These are phyloP conservation scores for Diplodia mutila DNA, from an alignment of 2,329 filamentous ascomycete species.

Conservation along the genomic window DNA sequence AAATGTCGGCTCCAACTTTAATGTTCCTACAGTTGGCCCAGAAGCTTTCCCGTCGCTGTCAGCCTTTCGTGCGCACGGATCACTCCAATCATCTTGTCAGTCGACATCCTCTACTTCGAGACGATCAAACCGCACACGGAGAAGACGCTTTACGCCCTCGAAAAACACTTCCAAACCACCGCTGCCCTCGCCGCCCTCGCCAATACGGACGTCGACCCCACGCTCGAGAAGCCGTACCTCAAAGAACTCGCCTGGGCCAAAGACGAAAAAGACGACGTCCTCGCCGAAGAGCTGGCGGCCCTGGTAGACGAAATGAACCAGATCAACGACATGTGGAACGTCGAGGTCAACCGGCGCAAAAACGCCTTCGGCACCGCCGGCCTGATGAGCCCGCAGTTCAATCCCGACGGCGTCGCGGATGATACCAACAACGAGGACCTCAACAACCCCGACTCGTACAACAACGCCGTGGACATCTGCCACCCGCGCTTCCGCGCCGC, in stretches of 20 bases:
- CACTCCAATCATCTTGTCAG: no score
- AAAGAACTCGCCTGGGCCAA: background rate
- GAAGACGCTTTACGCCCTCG: constrained; percentile 37
- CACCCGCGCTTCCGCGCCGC: constrained; percentile 31
- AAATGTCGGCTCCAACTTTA: no score
- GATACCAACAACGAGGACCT: constrained; percentile 8
- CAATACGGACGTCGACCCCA: constrained; percentile 21
- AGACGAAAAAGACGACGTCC: constrained; percentile 30
- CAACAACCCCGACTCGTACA: constrained; percentile 26
- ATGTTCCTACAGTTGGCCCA: no score
- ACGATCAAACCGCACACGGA: constrained; percentile 51
- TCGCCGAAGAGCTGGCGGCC: background rate
- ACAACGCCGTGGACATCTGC: constrained; percentile 30
- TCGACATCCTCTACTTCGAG: constrained; percentile 65
- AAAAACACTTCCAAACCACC: constrained; percentile 32
- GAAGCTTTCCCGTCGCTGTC: no score
- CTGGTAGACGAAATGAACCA: background rate
- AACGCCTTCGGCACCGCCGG: background rate
- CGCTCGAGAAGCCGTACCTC: constrained; percentile 30
- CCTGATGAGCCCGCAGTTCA: no score
- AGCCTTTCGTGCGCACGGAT: no score
- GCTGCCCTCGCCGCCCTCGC: constrained; percentile 28
- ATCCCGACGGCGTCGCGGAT: no score
- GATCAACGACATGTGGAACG: background rate
- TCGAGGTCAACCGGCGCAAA: background rate